A percentile compares a stretch with the other conserved stretches of the same genome.
Evolutionary conservation across 306 rosid species (phyloP).

Genomic region (Ammopiptanthus mongolicus): DNA sequence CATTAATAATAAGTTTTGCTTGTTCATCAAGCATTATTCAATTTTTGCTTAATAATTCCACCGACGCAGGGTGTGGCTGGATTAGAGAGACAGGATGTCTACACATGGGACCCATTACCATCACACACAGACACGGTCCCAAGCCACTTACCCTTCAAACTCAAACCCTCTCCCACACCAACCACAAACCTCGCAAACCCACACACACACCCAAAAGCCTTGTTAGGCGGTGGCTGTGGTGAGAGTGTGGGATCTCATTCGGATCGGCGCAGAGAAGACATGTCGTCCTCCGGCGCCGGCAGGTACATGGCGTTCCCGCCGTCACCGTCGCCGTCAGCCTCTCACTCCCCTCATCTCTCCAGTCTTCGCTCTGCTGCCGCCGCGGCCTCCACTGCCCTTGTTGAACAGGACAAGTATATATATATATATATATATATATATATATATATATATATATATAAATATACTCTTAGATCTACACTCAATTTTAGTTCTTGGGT

Average conservation of each 20-base stretch:
- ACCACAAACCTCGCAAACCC: not conserved
- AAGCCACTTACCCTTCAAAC: no score
- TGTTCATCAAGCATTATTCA: no score
- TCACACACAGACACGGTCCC: not conserved
- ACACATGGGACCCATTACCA: not conserved
- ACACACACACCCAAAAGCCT: not conserved
- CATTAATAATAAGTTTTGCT: no score
- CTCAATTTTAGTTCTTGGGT: not conserved
- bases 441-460: not conserved
- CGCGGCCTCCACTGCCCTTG: constrained; percentile 47
- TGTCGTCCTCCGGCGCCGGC: constrained; percentile 53
- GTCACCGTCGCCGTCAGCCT: constrained; percentile 77
- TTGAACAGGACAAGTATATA: constrained; percentile 76
- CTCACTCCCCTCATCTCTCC: constrained; percentile 50
- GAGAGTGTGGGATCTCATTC: not conserved
- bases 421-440: not conserved
- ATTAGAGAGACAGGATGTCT: not conserved
- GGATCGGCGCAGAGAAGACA: not conserved
- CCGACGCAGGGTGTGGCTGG: not conserved
- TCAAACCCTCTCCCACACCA: not conserved
- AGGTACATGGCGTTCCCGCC: constrained; percentile 92
- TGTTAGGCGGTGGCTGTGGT: not conserved
- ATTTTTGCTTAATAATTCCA: no score
- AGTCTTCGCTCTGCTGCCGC: constrained; percentile 61
- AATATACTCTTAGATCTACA: not conserved